These are phyloP conservation scores for Chrysosporium queenslandicum DNA, from an alignment of 2,329 filamentous ascomycete genomes.

Conservation along the genomic window DNA sequence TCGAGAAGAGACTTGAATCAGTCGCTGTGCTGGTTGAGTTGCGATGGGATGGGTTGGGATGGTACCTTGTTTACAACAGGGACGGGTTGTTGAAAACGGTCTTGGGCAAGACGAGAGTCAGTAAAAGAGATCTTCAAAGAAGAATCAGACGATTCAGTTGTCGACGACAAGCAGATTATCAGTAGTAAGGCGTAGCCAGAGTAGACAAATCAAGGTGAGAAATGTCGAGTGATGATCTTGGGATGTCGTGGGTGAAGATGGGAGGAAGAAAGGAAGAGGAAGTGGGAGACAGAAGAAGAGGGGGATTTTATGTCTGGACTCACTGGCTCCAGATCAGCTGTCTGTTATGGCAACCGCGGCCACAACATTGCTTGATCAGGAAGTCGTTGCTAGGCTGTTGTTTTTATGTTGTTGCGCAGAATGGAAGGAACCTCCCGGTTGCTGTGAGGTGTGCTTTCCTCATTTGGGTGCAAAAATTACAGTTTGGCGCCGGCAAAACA, in stretches of 20 bases:
- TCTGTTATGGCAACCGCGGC: background rate
- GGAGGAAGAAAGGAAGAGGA: background rate
- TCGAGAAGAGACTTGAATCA: background rate
- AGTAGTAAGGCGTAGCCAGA: background rate
- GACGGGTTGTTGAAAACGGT: background rate
- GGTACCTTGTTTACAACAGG: background rate
- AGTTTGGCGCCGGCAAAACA: background rate
- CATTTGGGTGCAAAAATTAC: background rate
- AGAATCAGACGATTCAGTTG: background rate
- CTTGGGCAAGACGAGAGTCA: background rate
- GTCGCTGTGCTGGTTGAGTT: background rate
- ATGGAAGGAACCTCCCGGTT: background rate
- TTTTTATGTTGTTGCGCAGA: background rate
- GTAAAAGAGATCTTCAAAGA: background rate
- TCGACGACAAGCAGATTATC: background rate
- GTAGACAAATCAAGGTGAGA: background rate
- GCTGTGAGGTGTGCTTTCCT: background rate
- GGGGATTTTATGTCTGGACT: background rate
- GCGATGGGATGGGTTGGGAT: background rate
- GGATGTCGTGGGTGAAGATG: slow-evolving; percentile 3
- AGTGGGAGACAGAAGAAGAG: background rate
- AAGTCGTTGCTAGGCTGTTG: background rate
- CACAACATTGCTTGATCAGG: background rate
- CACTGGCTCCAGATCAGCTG: background rate
- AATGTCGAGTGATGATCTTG: background rate